Percentiles rank a stretch among this genome's conserved stretches.
Evolutionary conservation across 371 early-diverging fungal species (phyloP).

Genomic region (Chytridiales sp.): DNA sequence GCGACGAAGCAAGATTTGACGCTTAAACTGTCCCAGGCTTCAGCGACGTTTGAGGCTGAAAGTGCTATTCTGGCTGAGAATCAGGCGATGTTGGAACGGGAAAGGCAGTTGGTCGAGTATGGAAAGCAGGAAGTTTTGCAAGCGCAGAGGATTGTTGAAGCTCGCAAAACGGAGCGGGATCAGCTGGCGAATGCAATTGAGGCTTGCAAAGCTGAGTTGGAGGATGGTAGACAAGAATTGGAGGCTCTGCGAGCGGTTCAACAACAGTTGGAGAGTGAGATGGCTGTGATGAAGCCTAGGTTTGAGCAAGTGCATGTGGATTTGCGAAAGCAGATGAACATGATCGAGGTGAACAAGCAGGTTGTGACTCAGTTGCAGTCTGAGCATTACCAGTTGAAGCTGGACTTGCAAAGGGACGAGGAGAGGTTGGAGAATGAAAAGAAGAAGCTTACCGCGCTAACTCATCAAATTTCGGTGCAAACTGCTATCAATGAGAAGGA

Average conservation of each 20-base stretch:
- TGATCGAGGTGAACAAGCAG: slow-evolving; percentile 33
- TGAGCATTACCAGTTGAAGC: slow-evolving; percentile 36
- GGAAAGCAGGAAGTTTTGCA: slow-evolving; percentile 29
- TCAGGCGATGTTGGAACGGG: slow-evolving; percentile 26
- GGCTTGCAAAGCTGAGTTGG: slow-evolving; percentile 20
- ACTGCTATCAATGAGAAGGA: slow-evolving; percentile 32
- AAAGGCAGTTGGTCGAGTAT: slow-evolving; percentile 25
- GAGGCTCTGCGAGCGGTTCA: slow-evolving; percentile 24
- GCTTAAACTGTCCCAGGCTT: slow-evolving; percentile 34
- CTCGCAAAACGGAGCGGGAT: slow-evolving; percentile 23
- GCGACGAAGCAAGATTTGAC: slow-evolving; percentile 41
- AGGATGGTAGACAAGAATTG: slow-evolving; percentile 9
- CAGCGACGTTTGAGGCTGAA: slow-evolving; percentile 47
- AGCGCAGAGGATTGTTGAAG: slow-evolving; percentile 28
- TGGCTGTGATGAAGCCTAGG: slow-evolving; percentile 20
- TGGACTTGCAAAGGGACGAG: slow-evolving; percentile 28
- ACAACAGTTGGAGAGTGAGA: slow-evolving; percentile 25
- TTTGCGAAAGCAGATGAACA: slow-evolving; percentile 29
- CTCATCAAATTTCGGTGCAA: slow-evolving; percentile 31
- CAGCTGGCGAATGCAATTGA: slow-evolving; percentile 22
- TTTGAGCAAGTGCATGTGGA: slow-evolving; percentile 31
- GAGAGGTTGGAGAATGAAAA: slow-evolving; percentile 29
- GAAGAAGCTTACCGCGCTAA: slow-evolving; percentile 13
- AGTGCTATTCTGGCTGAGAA: slow-evolving; percentile 31
- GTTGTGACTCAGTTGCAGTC: slow-evolving; percentile 22